phyloP scores from a whole-genome alignment of 345 rosid species.

The Eucalyptus camaldulensis region DNA sequence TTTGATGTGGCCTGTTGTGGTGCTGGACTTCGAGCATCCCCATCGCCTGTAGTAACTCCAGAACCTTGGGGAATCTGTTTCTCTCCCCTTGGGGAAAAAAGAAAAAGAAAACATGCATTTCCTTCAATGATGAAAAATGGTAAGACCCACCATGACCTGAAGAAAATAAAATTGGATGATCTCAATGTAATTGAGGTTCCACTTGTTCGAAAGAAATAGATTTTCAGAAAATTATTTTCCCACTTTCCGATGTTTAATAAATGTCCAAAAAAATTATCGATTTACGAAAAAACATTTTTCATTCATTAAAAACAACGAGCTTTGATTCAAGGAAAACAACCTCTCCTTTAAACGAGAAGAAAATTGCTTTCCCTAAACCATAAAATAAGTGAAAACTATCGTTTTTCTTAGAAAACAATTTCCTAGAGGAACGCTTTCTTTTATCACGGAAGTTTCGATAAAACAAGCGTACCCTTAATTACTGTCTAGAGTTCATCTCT shows the following conservation, averaged over 20 bases:
- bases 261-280: rapidly evolving
- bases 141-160: background rate
- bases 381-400: background rate
- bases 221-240: too few species aligned
- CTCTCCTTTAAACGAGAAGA: too few species aligned
- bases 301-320: rapidly evolving
- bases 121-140: background rate
- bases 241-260: background rate
- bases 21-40: background rate
- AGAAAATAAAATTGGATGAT: background rate
- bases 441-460: background rate
- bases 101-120: background rate
- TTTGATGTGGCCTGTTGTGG: background rate
- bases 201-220: too few species aligned
- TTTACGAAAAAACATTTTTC: rapidly evolving
- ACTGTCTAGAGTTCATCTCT: rapidly evolving
- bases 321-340: rapidly evolving
- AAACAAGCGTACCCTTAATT: background rate
- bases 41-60: background rate
- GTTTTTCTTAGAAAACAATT: background rate
- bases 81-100: background rate
- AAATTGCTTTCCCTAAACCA: background rate
- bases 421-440: background rate
- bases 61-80: background rate
- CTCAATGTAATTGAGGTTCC: background rate